phyloP scores from a whole-genome alignment of 257 asterid genomes.

The Striga asiatica region DNA sequence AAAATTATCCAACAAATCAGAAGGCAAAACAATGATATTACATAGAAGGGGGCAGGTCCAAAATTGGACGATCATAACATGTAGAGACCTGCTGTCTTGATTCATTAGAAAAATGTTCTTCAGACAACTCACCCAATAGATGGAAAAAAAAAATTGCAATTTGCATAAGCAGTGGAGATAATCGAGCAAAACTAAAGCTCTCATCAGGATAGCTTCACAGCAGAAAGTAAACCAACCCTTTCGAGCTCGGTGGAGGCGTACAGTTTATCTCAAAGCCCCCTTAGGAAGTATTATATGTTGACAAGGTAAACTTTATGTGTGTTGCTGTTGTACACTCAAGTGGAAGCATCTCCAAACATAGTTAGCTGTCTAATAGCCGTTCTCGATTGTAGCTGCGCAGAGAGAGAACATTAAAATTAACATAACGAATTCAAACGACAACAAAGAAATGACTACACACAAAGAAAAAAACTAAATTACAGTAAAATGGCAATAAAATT shows the following conservation, averaged over 20 bases:
- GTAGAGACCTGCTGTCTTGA: background rate
- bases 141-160: too few relatives aligned
- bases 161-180: background rate
- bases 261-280: background rate
- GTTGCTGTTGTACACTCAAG: slow-evolving; percentile 21
- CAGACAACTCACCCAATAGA: background rate
- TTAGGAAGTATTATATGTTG: background rate
- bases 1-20: background rate
- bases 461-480: too few relatives aligned
- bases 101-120: too few relatives aligned
- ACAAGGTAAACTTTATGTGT: background rate
- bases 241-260: background rate
- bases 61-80: background rate
- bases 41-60: background rate
- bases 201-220: background rate
- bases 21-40: background rate
- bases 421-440: slow-evolving; percentile 4
- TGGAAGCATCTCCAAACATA: slow-evolving; percentile 42
- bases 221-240: background rate
- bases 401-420: slow-evolving; percentile 6
- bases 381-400: slow-evolving; percentile 60
- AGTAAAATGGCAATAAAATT: too few relatives aligned
- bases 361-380: slow-evolving; percentile 47
- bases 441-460: too few relatives aligned
- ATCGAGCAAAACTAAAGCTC: background rate